Percentiles rank a stretch among this genome's conserved stretches.
Evolutionary conservation across 129 eudicot species (phyloP).

Genomic region (Ambrosia artemisiifolia): DNA sequence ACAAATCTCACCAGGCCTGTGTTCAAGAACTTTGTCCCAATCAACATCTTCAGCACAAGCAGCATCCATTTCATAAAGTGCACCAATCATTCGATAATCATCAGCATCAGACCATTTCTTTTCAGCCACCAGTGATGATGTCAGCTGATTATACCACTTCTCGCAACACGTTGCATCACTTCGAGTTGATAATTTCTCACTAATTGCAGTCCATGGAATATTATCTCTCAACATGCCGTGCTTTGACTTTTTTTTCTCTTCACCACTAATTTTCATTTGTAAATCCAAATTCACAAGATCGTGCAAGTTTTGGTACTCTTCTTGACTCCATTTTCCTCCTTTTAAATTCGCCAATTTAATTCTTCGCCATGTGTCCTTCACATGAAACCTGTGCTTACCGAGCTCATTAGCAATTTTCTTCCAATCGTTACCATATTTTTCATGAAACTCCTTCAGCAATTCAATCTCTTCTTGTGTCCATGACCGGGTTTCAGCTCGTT

Average conservation of each 20-base stretch:
- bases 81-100: slow-evolving; percentile 16
- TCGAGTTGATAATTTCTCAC: slow-evolving; percentile 14
- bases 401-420: slow-evolving; percentile 1
- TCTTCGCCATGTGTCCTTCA: slow-evolving; percentile 15
- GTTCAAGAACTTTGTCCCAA: slow-evolving; percentile 16
- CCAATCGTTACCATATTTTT: slow-evolving; percentile 15
- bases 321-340: slow-evolving; percentile 12
- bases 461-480: slow-evolving; percentile 12
- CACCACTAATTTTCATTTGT: slow-evolving; percentile 6
- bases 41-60: slow-evolving; percentile 17
- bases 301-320: slow-evolving; percentile 14
- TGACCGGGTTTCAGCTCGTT: slow-evolving; percentile 7
- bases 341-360: background rate
- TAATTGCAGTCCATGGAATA: slow-evolving; percentile 17
- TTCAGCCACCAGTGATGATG: slow-evolving; percentile 14
- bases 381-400: slow-evolving; percentile 17
- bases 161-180: background rate
- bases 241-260: background rate
- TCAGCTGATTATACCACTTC: slow-evolving; percentile 15
- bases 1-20: slow-evolving; percentile 17
- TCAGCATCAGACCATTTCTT: slow-evolving; percentile 18
- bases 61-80: slow-evolving; percentile 12
- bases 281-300: slow-evolving; percentile 19
- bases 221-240: slow-evolving; percentile 24
- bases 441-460: background rate